Percentiles rank a stretch among this genome's conserved stretches.
These are phyloP conservation scores for Cercophora scortea DNA, from an alignment of 495 filamentous ascomycete genomes.

Conservation along the genomic window DNA sequence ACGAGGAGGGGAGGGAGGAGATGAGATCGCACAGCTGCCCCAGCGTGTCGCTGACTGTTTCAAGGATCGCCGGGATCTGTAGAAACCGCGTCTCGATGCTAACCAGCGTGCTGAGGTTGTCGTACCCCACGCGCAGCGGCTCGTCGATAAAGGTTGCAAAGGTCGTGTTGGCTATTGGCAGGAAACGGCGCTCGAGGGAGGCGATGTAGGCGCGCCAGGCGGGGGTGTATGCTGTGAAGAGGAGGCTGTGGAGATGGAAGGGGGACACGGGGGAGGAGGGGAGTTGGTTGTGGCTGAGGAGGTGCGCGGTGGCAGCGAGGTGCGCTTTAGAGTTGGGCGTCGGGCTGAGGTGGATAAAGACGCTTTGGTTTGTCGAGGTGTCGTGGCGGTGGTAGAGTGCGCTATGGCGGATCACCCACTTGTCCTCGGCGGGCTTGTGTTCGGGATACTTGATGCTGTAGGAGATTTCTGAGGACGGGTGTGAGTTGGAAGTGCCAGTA, in stretches of 20 bases:
- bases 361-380: slow-evolving; percentile 13
- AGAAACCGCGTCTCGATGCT: slow-evolving; percentile 23
- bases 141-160: slow-evolving; percentile 27
- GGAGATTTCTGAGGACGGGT: slow-evolving; percentile 22
- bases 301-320: slow-evolving; percentile 10
- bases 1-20: neutral
- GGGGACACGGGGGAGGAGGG: slow-evolving; percentile 25
- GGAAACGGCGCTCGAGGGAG: slow-evolving; percentile 23
- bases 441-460: slow-evolving; percentile 37
- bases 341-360: slow-evolving; percentile 33
- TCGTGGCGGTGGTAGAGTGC: slow-evolving; percentile 36
- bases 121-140: slow-evolving; percentile 22
- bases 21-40: slow-evolving; percentile 12
- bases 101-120: slow-evolving; percentile 20
- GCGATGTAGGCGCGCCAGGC: slow-evolving; percentile 33
- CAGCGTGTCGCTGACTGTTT: slow-evolving; percentile 15
- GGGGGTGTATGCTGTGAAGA: slow-evolving; percentile 31
- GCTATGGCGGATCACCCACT: slow-evolving; percentile 37
- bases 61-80: slow-evolving; percentile 17
- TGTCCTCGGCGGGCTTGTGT: slow-evolving; percentile 19
- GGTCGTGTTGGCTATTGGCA: slow-evolving; percentile 24
- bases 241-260: slow-evolving; percentile 25
- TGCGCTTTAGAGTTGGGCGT: slow-evolving; percentile 21
- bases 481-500: neutral
- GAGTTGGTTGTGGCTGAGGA: too few relatives aligned